phyloP scores from a whole-genome alignment of 192 early-diverging fungal species.

The Coemansia erecta region DNA sequence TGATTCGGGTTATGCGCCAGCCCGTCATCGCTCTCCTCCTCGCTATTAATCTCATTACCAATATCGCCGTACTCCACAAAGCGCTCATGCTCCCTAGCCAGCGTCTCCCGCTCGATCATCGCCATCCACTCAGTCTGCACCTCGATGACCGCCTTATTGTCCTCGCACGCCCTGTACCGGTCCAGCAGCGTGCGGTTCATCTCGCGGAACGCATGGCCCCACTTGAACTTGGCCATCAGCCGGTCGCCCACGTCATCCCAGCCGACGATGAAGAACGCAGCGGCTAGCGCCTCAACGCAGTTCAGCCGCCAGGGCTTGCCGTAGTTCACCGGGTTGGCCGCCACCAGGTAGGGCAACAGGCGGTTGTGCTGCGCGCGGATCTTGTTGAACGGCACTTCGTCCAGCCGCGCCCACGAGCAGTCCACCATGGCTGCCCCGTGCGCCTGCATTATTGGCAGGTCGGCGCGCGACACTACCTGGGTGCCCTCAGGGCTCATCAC shows the following conservation, averaged over 20 bases:
- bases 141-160: conserved; percentile 67
- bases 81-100: conserved; percentile 41
- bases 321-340: conserved; percentile 97
- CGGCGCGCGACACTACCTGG: conserved; percentile 83
- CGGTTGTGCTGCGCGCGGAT: conserved; percentile 84
- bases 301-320: conserved; percentile 95
- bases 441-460: conserved; percentile 70
- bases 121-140: conserved; percentile 81
- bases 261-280: conserved; percentile 86
- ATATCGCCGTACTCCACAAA: conserved; percentile 21
- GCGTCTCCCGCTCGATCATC: conserved; percentile 66
- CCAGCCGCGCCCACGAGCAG: conserved; percentile 94
- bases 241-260: conserved; percentile 69
- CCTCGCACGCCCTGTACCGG: conserved; percentile 73
- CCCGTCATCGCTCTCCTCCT: conserved; percentile 2
- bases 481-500: conserved; percentile 84
- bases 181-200: conserved; percentile 82
- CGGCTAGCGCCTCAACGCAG: conserved; percentile 96
- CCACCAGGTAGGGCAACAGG: conserved; percentile 91
- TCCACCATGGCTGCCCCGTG: conserved; percentile 91
- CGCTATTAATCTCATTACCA: conserved; percentile 14
- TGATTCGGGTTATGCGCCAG: conserved; percentile 12
- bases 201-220: conserved; percentile 91
- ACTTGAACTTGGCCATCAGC: conserved; percentile 85
- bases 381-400: conserved; percentile 91